Conservation (phyloP, 2,329 filamentous ascomycete species). For the Alternaria dauci region DNA sequence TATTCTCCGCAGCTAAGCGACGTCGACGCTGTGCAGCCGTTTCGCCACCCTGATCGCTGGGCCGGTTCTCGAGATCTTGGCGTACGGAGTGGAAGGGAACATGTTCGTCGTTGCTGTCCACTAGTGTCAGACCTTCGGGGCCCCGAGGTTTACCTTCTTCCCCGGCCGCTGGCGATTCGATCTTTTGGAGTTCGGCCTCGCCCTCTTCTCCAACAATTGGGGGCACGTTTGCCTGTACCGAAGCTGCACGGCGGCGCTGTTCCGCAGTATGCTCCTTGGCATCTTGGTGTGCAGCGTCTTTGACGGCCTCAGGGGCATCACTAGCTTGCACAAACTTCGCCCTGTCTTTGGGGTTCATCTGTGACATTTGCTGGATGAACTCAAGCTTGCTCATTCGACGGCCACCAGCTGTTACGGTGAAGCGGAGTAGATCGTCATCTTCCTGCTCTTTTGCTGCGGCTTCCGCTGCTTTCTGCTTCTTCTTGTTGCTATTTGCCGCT, state of each 20-base stretch:
- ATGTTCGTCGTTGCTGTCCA: constrained; percentile 56
- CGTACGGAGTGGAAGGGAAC: constrained; percentile 59
- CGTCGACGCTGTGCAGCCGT: constrained; percentile 57
- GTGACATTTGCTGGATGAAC: constrained; percentile 77
- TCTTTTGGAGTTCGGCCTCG: constrained; percentile 45
- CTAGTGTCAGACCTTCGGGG: constrained; percentile 53
- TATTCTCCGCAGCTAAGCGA: constrained; percentile 39
- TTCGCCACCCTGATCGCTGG: constrained; percentile 34
- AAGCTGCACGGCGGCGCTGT: constrained; percentile 37
- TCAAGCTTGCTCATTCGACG: constrained; percentile 81
- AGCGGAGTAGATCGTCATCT: constrained; percentile 76
- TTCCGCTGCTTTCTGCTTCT: constrained; percentile 28
- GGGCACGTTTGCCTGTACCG: constrained; percentile 37
- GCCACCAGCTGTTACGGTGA: constrained; percentile 77
- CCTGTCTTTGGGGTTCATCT: constrained; percentile 72
- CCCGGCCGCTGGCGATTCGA: constrained; percentile 38
- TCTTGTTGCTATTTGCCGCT: constrained; percentile 28
- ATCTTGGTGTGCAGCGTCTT: constrained; percentile 56
- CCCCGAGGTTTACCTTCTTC: constrained; percentile 39
- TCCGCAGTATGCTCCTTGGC: constrained; percentile 49
- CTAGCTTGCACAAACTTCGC: constrained; percentile 59
- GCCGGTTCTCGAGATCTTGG: constrained; percentile 43
- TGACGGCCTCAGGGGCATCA: constrained; percentile 58
- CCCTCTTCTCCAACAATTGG: constrained; percentile 45
- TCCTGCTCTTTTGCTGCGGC: constrained; percentile 57